phyloP scores from a whole-genome alignment of 176 grass and related monocot species.

The Bromus sterilis region DNA sequence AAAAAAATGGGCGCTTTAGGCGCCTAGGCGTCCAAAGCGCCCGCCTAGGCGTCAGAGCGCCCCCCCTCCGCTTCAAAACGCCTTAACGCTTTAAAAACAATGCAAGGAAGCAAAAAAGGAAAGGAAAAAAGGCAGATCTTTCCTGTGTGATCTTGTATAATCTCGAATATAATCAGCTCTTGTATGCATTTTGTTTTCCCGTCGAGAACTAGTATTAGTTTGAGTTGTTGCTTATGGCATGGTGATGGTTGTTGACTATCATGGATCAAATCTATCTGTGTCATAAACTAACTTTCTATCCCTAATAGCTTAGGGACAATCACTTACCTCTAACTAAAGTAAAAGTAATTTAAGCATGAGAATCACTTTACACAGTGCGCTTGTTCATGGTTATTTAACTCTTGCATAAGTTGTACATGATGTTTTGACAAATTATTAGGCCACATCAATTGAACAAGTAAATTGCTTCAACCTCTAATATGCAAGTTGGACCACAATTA shows the following conservation, averaged over 20 bases:
- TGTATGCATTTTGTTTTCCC: background rate
- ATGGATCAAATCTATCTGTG: background rate
- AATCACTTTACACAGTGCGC: background rate
- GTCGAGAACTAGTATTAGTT: background rate
- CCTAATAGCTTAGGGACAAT: background rate
- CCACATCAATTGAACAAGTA: background rate
- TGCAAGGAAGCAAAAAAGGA: background rate
- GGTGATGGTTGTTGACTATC: background rate
- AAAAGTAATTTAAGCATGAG: background rate
- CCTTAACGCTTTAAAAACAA: no score
- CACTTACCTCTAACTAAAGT: background rate
- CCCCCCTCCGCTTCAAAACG: no score
- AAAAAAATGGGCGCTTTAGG: no score
- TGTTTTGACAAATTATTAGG: background rate
- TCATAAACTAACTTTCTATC: background rate
- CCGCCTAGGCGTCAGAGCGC: no score
- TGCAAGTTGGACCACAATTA: slow-evolving; percentile 4
- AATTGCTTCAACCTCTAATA: background rate
- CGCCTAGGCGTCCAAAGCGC: no score
- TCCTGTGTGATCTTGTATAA: background rate
- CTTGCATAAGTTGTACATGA: background rate
- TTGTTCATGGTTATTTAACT: background rate
- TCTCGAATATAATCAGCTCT: background rate
- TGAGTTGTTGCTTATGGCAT: background rate
- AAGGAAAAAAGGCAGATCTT: background rate